A percentile compares a stretch with the other conserved stretches of the same genome.
Conservation (phyloP, 2,329 filamentous ascomycete genomes). For the Cladosporium austrohemisphaericum region DNA sequence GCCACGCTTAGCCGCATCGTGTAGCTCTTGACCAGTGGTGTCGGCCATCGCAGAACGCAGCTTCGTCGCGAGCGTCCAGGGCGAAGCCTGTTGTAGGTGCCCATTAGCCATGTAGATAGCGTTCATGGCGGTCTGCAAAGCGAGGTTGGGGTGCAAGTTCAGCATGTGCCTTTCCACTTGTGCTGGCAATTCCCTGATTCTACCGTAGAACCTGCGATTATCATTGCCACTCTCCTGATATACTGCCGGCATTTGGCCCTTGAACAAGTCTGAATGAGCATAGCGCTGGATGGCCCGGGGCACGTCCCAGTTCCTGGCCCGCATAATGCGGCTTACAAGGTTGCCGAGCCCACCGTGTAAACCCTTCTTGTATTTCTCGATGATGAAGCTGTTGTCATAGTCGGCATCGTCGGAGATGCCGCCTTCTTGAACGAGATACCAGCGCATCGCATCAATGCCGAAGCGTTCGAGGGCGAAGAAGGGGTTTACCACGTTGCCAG, state of each 20-base stretch:
- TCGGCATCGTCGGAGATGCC: constrained; percentile 73
- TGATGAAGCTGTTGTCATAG: constrained; percentile 77
- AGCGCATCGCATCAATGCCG: constrained; percentile 82
- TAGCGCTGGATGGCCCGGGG: constrained; percentile 30
- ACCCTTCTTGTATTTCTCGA: constrained; percentile 72
- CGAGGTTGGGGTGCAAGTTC: constrained; percentile 59
- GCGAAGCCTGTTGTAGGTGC: constrained; percentile 61
- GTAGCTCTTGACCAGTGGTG: constrained; percentile 29
- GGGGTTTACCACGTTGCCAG: constrained; percentile 92
- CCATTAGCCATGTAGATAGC: constrained; percentile 62
- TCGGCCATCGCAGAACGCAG: constrained; percentile 24
- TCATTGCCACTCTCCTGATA: constrained; percentile 9
- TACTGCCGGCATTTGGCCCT: constrained; percentile 14
- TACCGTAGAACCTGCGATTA: constrained; percentile 15
- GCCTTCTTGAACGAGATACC: constrained; percentile 79
- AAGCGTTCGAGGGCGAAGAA: constrained; percentile 88
- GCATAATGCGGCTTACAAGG: constrained; percentile 65
- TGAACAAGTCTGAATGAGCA: constrained; percentile 18
- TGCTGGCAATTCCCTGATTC: constrained; percentile 32
- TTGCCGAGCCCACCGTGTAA: constrained; percentile 79
- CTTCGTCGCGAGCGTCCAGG: constrained; percentile 60
- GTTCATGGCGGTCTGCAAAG: constrained; percentile 62
- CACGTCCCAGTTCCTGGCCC: constrained; percentile 55
- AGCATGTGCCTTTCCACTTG: constrained; percentile 57
- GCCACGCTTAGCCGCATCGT: constrained; percentile 19